phyloP scores from a whole-genome alignment of 2,329 filamentous ascomycete species.

The Pseudofabraea citricarpa region DNA sequence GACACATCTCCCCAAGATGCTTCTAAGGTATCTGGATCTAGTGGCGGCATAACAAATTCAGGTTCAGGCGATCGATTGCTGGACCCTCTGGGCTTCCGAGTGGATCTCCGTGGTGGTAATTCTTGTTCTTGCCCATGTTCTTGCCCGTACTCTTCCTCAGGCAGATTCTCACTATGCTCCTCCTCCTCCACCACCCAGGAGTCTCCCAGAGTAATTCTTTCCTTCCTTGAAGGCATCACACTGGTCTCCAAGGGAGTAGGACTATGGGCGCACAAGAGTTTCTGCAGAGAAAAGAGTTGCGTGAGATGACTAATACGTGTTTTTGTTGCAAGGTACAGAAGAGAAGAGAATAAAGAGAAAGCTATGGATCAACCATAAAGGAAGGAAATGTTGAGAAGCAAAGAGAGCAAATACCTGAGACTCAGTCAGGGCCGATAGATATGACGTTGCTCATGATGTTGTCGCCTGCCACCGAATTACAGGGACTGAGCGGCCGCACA shows the following conservation, averaged over 20 bases:
- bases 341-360: no score
- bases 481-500: slow-evolving; percentile 10
- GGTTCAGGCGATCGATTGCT: slow-evolving; percentile 24
- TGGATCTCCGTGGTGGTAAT: slow-evolving; percentile 6
- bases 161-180: slow-evolving; percentile 17
- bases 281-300: no score
- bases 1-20: slow-evolving; percentile 21
- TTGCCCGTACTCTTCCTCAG: slow-evolving; percentile 10
- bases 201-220: slow-evolving; percentile 20
- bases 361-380: no score
- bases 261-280: no score
- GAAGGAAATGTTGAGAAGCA: no score
- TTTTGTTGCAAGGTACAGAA: no score
- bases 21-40: slow-evolving; percentile 24
- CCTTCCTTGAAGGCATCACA: slow-evolving; percentile 18
- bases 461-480: slow-evolving; percentile 1
- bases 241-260: no score
- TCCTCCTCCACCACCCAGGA: slow-evolving; percentile 28
- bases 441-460: not conserved
- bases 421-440: no score
- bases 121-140: no score
- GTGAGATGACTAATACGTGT: no score
- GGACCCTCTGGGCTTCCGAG: slow-evolving; percentile 14
- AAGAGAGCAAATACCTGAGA: no score
- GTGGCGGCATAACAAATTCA: slow-evolving; percentile 27